A percentile compares a stretch with the other conserved stretches of the same genome.
Conservation (phyloP, 257 asterid genomes). For the Agastache rugosa region DNA sequence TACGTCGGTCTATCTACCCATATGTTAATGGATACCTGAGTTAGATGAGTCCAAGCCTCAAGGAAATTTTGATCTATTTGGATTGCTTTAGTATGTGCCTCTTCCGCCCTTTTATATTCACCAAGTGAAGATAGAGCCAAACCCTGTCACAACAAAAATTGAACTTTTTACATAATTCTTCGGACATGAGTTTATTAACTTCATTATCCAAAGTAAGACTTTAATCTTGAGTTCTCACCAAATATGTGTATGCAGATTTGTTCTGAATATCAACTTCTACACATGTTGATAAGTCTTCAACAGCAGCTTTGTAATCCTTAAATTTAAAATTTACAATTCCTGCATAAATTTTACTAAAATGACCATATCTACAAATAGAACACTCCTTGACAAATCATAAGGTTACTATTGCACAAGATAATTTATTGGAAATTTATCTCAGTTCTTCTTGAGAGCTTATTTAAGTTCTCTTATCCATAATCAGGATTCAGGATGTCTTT, state of each 20-base stretch:
- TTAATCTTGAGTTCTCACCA: conserved; percentile 64
- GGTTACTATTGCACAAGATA: neutral
- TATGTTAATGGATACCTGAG: conserved; percentile 71
- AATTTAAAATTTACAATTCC: conserved; percentile 95
- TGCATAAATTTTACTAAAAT: conserved; percentile 50
- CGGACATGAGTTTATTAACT: conserved; percentile 21
- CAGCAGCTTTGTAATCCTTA: conserved; percentile 92
- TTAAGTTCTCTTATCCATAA: conserved; percentile 22
- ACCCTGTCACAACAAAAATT: conserved; percentile 65
- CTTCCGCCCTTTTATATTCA: conserved; percentile 85
- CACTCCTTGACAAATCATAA: conserved; percentile 6
- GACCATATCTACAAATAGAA: conserved; percentile 31
- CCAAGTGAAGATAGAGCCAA: conserved; percentile 88
- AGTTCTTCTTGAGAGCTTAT: conserved; percentile 12
- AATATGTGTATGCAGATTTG: conserved; percentile 94
- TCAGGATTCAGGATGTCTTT: neutral
- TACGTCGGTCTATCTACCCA: neutral
- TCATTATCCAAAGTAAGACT: conserved; percentile 29
- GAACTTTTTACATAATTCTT: conserved; percentile 7
- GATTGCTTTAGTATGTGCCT: conserved; percentile 91
- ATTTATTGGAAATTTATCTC: conserved; percentile 20
- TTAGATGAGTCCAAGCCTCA: conserved; percentile 97
- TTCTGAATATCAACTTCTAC: conserved; percentile 77
- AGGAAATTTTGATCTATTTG: conserved; percentile 77
- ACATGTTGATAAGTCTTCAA: conserved; percentile 85